These are phyloP conservation scores for Carex arenaria DNA, from an alignment of 202 grass and related monocot species.

Conservation along the genomic window DNA sequence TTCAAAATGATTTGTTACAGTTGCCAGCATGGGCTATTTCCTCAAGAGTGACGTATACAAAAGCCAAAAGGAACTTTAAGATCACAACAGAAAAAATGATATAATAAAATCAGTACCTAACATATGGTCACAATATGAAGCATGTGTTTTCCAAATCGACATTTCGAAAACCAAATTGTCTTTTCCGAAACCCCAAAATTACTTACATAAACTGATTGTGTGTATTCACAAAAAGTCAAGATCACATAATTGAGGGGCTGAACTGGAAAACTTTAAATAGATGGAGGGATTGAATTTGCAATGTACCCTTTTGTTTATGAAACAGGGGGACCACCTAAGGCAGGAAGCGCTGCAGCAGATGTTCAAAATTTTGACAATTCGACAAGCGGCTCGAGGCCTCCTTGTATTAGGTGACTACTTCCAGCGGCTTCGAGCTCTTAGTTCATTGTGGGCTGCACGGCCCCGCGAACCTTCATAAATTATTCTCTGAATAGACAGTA, in stretches of 20 bases:
- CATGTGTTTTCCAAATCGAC: not conserved
- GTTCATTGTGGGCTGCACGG: slow-evolving; percentile 66
- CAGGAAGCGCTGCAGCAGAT: slow-evolving; percentile 59
- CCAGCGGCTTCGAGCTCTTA: slow-evolving; percentile 72
- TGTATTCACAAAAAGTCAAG: not conserved
- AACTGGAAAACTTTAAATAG: not conserved
- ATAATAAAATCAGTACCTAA: not conserved
- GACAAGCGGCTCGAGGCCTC: slow-evolving; percentile 79
- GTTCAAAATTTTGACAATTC: slow-evolving; percentile 62
- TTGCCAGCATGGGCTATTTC: not conserved
- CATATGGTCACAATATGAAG: not conserved
- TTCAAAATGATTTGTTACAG: not conserved
- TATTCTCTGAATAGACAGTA: slow-evolving; percentile 16
- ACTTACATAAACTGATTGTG: not conserved
- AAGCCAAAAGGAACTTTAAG: not conserved
- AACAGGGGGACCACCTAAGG: slow-evolving; percentile 81
- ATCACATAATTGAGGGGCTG: not conserved
- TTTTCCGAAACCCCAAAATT: not conserved
- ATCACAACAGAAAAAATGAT: not conserved
- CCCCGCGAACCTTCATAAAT: slow-evolving; percentile 52
- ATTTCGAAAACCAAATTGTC: not conserved
- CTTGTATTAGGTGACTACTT: slow-evolving; percentile 83
- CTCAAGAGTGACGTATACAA: not conserved
- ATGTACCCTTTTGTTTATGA: not conserved
- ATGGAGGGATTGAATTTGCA: not conserved